Conservation (phyloP, 495 filamentous ascomycete species). For the Amniculicola lignicola region DNA sequence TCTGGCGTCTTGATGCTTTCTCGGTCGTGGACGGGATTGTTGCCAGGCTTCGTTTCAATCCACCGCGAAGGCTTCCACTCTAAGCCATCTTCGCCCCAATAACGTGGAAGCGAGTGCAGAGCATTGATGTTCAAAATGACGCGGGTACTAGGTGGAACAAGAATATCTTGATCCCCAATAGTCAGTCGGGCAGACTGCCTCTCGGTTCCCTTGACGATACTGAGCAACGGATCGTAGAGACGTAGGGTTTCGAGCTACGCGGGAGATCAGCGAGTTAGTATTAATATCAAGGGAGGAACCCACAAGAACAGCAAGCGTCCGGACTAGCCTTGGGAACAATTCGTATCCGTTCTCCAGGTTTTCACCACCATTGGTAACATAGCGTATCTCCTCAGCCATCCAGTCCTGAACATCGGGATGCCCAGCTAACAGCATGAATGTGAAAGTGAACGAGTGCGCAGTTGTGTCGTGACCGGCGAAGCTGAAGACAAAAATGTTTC, state of each 20-base stretch:
- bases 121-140: slow-evolving; percentile 42
- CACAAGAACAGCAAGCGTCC: slow-evolving; percentile 20
- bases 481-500: slow-evolving; percentile 35
- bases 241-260: slow-evolving; percentile 30
- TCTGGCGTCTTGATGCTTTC: slow-evolving; percentile 13
- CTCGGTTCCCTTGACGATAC: slow-evolving; percentile 43
- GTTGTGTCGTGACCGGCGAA: slow-evolving; percentile 36
- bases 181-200: slow-evolving; percentile 26
- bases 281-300: background rate
- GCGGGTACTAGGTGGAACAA: slow-evolving; percentile 41
- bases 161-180: slow-evolving; percentile 31
- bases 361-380: background rate
- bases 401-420: slow-evolving; percentile 29
- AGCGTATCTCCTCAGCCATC: slow-evolving; percentile 25
- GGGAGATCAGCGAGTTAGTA: background rate
- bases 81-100: slow-evolving; percentile 47
- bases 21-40: background rate
- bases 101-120: slow-evolving; percentile 45
- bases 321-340: slow-evolving; percentile 20
- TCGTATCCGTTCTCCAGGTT: slow-evolving; percentile 13
- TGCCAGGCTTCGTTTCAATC: slow-evolving; percentile 22
- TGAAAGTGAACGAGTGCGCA: slow-evolving; percentile 32
- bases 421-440: slow-evolving; percentile 20
- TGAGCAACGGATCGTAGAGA: slow-evolving; percentile 34
- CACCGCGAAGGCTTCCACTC: slow-evolving; percentile 40